Evolutionary conservation across 1,284 basidiomycete species (phyloP).

Genomic region (Wolfiporia cocos): DNA sequence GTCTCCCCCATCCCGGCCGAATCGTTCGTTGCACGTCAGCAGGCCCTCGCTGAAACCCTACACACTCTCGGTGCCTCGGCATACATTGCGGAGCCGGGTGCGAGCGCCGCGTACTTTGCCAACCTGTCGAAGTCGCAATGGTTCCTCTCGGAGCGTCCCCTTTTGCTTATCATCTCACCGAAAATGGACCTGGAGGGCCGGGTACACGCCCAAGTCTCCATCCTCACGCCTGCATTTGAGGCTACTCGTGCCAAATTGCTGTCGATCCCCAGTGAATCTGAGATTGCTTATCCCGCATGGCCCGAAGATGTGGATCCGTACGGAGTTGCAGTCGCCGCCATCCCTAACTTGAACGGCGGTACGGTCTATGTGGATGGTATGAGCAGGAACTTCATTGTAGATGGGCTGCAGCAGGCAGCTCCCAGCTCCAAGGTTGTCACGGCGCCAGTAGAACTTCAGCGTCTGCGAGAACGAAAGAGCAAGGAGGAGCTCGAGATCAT

Average conservation of each 20-base stretch:
- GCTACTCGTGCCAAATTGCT: slow-evolving; percentile 60
- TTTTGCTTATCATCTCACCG: slow-evolving; percentile 63
- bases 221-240: slow-evolving; percentile 79
- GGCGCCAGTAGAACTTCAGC: slow-evolving; percentile 49
- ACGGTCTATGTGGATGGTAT: slow-evolving; percentile 59
- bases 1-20: slow-evolving; percentile 39
- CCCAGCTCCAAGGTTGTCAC: slow-evolving; percentile 33
- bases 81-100: slow-evolving; percentile 73
- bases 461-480: slow-evolving; percentile 72
- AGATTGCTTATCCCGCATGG: slow-evolving; percentile 62
- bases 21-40: slow-evolving; percentile 51
- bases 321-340: slow-evolving; percentile 38
- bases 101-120: slow-evolving; percentile 64
- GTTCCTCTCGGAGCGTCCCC: slow-evolving; percentile 72
- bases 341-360: slow-evolving; percentile 29
- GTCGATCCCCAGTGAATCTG: slow-evolving; percentile 38
- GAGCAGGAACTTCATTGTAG: slow-evolving; percentile 54
- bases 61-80: slow-evolving; percentile 45
- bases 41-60: slow-evolving; percentile 43
- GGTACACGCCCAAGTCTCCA: slow-evolving; percentile 39
- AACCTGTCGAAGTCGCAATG: slow-evolving; percentile 63
- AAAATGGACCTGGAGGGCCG: slow-evolving; percentile 20
- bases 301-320: slow-evolving; percentile 72
- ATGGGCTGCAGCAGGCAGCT: slow-evolving; percentile 48
- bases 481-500: slow-evolving; percentile 64